Evolutionary conservation across 2,329 filamentous ascomycete species (phyloP), one percentile per base, ranked within the genome.

Genomic region (Aureobasidium namibiae): DNA sequence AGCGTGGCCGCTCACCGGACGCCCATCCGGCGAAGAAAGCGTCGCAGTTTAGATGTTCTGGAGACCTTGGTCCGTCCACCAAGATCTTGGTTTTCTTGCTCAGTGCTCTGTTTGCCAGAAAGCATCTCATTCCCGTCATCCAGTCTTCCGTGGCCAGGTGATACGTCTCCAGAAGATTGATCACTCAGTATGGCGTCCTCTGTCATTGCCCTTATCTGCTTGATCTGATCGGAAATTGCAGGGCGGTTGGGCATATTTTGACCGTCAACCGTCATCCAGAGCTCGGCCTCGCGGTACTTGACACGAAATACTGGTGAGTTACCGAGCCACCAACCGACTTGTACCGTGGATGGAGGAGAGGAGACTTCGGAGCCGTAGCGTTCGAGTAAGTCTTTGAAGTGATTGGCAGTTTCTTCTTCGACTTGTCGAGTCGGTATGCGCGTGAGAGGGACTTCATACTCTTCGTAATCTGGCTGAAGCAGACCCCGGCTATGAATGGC

Each of bases 201-300:
- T 31, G 31, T 38, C 16, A 11, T 16, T 3, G 34, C 18, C 21
- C 5, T 48, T 14, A 57, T 21, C 10, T 16, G 31, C 24, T 18
- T 23, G 4, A 57, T 39, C 18, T 57, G 54, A 9, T 57, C 54
- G 3, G 21, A 26, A 16, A 48, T 41, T 21, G 54, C 18, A 21
- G 54, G 54, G 14, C 54, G 54, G 13, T 57, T 57, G 9, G 54
- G 54, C 54, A 57, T 57, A 13, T 57, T 46, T 4, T 23, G 42
- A 16, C 54, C 54, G 18, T 57, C 54, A 6, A 39, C 21, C 2
- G 54, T 57, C 42, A 57, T 57, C 54, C 54, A 57, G 21, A 57
- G 16, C 6, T 57, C 54, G n/a, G 42, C 41, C 33, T 57, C 54
- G 2, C 42, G 31, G 9, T 57, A 57, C 18, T 39, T 57, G 10